Evolutionary conservation across 2,329 filamentous ascomycete species (phyloP).

Genomic region (Pezizomycotina sp.): DNA sequence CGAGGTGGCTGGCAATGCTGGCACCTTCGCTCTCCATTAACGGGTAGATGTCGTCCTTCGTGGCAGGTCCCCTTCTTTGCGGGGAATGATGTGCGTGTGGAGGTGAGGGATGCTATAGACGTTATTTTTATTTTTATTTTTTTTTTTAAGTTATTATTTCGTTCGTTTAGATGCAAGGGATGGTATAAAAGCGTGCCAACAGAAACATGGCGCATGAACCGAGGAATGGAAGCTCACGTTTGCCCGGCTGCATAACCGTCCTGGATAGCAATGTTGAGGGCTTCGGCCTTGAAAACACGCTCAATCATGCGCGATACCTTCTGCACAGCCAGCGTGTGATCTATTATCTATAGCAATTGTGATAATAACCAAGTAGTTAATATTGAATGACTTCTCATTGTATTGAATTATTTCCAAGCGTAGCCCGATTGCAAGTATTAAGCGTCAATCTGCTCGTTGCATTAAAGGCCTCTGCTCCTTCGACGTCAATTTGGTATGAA

Average conservation of each 20-base stretch:
- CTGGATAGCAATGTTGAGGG: slow-evolving; percentile 89
- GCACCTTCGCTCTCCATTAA: slow-evolving; percentile 71
- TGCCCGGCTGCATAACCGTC: slow-evolving; percentile 82
- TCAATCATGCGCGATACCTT: slow-evolving; percentile 37
- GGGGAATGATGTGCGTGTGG: slow-evolving; percentile 80
- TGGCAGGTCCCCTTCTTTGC: slow-evolving; percentile 42
- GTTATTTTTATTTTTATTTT: too few relatives aligned
- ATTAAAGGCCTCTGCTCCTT: too few relatives aligned
- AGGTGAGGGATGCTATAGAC: slow-evolving; percentile 63
- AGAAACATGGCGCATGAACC: neutral
- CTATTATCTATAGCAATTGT: slow-evolving; percentile 32
- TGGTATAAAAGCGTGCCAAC: slow-evolving; percentile 3
- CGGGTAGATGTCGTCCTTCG: slow-evolving; percentile 63
- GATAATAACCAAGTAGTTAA: slow-evolving; percentile 18
- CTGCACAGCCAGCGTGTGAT: slow-evolving; percentile 79
- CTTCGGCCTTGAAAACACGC: slow-evolving; percentile 45
- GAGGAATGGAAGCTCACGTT: slow-evolving; percentile 34
- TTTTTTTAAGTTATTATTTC: too few relatives aligned
- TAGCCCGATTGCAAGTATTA: too few relatives aligned
- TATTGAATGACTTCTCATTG: too few relatives aligned
- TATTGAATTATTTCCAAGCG: too few relatives aligned
- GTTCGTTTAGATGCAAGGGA: too few relatives aligned
- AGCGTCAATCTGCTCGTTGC: too few relatives aligned
- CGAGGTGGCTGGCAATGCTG: slow-evolving; percentile 57
- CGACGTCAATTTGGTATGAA: too few relatives aligned